These are phyloP conservation scores for Fusarium sp. DNA, from an alignment of 2,329 filamentous ascomycete species.

Conservation along the genomic window DNA sequence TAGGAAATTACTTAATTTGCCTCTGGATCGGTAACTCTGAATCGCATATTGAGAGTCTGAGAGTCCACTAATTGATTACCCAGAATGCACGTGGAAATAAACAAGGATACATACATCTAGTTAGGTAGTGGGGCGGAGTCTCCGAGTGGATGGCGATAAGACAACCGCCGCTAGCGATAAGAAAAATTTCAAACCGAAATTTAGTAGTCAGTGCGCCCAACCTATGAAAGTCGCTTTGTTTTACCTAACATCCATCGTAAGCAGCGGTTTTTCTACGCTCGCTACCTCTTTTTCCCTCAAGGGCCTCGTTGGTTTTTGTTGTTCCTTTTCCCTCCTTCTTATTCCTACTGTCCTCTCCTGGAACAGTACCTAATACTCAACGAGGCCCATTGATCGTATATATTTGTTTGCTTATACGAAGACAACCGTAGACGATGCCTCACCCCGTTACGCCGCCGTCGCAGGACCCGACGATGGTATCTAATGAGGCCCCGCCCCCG, in stretches of 20 bases:
- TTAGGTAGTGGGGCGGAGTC: constrained; percentile 17
- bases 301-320: constrained; percentile 44
- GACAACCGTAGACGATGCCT: constrained; percentile 53
- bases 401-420: constrained; percentile 7
- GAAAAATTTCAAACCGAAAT: constrained; percentile 29
- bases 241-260: constrained; percentile 35
- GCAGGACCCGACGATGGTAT: constrained; percentile 53
- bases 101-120: neutral
- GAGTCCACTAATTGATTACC: constrained; percentile 23
- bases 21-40: neutral
- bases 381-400: constrained; percentile 31
- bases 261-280: constrained; percentile 38
- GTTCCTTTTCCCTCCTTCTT: neutral
- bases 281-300: constrained; percentile 28
- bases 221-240: constrained; percentile 27
- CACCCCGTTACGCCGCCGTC: constrained; percentile 60
- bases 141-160: constrained; percentile 27
- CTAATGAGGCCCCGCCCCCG: constrained; percentile 61
- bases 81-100: constrained; percentile 41
- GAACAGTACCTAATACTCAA: constrained; percentile 21
- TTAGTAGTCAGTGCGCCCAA: constrained; percentile 27
- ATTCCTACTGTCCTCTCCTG: constrained; percentile 7
- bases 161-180: constrained; percentile 26
- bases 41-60: neutral
- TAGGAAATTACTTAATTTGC: neutral